Conservation (phyloP, 768 basidiomycete genomes). For the Pulveroboletus sp. region DNA sequence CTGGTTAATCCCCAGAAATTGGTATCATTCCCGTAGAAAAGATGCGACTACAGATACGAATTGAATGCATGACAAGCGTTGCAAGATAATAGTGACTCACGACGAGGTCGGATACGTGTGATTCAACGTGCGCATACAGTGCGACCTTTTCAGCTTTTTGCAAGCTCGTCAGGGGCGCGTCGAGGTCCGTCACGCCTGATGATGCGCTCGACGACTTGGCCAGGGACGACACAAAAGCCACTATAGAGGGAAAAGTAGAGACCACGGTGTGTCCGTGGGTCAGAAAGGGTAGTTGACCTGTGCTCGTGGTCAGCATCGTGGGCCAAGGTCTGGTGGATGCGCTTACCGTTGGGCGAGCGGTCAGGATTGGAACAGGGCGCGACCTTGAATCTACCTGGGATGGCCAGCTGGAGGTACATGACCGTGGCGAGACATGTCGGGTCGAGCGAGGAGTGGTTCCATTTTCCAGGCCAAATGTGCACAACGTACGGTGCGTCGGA, state of each 20-base stretch:
- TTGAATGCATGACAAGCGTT: conserved; percentile 1
- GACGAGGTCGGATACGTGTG: conserved; percentile 65
- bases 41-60: conserved; percentile 48
- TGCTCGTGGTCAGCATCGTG: conserved; percentile 1
- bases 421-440: conserved; percentile 62
- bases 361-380: conserved; percentile 67
- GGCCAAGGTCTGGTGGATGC: background rate
- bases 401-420: conserved; percentile 63
- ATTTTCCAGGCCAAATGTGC: conserved; percentile 70
- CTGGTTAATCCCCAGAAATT: conserved; percentile 64
- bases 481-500: conserved; percentile 32
- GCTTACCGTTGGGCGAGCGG: conserved; percentile 68
- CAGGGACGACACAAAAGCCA: conserved; percentile 60
- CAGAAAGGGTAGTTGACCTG: conserved; percentile 74
- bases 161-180: conserved; percentile 40
- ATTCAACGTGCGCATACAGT: conserved; percentile 64
- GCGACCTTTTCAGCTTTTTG: conserved; percentile 58
- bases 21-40: conserved; percentile 55
- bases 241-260: conserved; percentile 56
- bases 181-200: conserved; percentile 41
- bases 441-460: conserved; percentile 65
- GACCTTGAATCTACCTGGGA: conserved; percentile 67
- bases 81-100: conserved; percentile 42
- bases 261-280: conserved; percentile 52
- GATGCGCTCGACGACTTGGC: conserved; percentile 31